Conservation (phyloP, 768 basidiomycete genomes). For the Russula virescens region DNA sequence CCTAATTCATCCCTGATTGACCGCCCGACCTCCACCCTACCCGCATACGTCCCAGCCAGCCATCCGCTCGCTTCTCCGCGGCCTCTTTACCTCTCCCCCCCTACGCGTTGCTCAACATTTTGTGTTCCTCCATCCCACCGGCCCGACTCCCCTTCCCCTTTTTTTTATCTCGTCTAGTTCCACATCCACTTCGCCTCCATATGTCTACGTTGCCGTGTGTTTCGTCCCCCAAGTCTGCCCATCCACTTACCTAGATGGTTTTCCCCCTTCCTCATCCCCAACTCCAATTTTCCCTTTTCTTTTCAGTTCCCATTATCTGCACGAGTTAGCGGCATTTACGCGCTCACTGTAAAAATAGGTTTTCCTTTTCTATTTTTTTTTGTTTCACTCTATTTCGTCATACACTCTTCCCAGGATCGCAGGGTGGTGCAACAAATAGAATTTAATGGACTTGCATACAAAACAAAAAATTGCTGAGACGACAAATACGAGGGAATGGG, state of each 20-base stretch:
- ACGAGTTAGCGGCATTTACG: not conserved
- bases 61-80: too few species aligned
- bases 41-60: not conserved
- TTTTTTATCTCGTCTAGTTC: not conserved
- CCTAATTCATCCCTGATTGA: constrained; percentile 5
- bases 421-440: not conserved
- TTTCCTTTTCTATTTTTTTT: not conserved
- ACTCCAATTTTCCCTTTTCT: not conserved
- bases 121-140: too few species aligned
- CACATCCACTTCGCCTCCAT: not conserved
- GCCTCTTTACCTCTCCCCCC: too few species aligned
- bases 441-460: constrained; percentile 4
- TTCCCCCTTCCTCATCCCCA: too few species aligned
- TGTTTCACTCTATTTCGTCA: not conserved
- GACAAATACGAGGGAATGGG: not conserved
- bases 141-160: not conserved
- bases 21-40: not conserved
- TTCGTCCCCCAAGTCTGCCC: not conserved
- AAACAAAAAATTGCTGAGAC: not conserved
- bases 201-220: not conserved
- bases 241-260: not conserved
- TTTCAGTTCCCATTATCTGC: too few species aligned
- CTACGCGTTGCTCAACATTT: too few species aligned
- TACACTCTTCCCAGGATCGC: not conserved
- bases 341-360: not conserved